These are phyloP conservation scores for Aphanomyces stellatus DNA, from an alignment of 352 stramenopile genomes.

Conservation along the genomic window DNA sequence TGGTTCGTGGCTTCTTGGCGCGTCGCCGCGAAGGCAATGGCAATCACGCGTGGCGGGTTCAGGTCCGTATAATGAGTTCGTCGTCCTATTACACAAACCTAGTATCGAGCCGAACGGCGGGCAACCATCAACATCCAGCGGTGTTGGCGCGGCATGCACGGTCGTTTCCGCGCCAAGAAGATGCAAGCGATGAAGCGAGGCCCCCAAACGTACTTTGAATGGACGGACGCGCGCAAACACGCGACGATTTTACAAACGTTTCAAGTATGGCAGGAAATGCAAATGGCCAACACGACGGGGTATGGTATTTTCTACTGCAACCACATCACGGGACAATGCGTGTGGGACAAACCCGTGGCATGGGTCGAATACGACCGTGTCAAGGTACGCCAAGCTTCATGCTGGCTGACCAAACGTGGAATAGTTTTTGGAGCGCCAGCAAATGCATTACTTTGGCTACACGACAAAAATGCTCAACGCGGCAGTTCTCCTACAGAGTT, in stretches of 20 bases:
- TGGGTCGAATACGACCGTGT: slow-evolving; percentile 42
- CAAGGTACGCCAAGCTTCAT: neutral
- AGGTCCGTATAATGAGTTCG: neutral
- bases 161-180: slow-evolving; percentile 31
- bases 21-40: slow-evolving; percentile 29
- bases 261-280: slow-evolving; percentile 72
- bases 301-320: slow-evolving; percentile 67
- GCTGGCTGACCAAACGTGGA: neutral
- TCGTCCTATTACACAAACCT: neutral
- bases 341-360: slow-evolving; percentile 52
- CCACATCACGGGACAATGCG: slow-evolving; percentile 48
- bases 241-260: slow-evolving; percentile 32
- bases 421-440: slow-evolving; percentile 36
- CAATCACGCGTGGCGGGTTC: slow-evolving; percentile 20
- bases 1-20: slow-evolving; percentile 31
- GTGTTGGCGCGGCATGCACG: slow-evolving; percentile 41
- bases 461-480: slow-evolving; percentile 44
- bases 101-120: slow-evolving; percentile 23
- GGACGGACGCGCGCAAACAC: slow-evolving; percentile 31
- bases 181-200: slow-evolving; percentile 42
- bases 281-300: slow-evolving; percentile 34
- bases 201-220: slow-evolving; percentile 49
- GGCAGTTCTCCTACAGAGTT: slow-evolving; percentile 36
- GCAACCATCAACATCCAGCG: slow-evolving; percentile 43
- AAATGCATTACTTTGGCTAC: slow-evolving; percentile 60